Conservation (phyloP, 208 protist genomes). For the Balamuthia mandrillaris region DNA sequence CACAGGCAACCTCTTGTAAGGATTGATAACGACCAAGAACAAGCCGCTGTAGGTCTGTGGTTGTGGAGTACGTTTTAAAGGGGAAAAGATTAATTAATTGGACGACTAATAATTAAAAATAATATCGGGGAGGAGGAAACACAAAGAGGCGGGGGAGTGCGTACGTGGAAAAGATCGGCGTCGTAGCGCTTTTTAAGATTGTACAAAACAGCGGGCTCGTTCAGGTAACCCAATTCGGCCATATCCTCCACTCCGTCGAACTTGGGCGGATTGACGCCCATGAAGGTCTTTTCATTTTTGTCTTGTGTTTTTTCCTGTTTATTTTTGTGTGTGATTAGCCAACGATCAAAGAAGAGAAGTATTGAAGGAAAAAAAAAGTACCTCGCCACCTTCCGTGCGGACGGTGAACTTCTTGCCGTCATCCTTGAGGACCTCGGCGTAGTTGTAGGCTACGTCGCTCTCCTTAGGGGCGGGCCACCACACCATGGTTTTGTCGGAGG, state of each 20-base stretch:
- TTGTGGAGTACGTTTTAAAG: no score
- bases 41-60: conserved; percentile 54
- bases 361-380: not conserved
- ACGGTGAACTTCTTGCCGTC: conserved; percentile 45
- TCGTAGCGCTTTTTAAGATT: conserved; percentile 57
- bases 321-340: not conserved
- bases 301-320: conserved; percentile 20
- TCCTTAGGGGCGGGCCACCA: conserved; percentile 60
- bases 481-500: conserved; percentile 53
- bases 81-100: conserved; percentile 75
- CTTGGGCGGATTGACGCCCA: conserved; percentile 49
- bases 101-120: not conserved
- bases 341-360: conserved; percentile 5
- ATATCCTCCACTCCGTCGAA: conserved; percentile 60
- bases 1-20: conserved; percentile 51
- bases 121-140: not conserved
- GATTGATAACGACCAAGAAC: conserved; percentile 36
- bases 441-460: conserved; percentile 40
- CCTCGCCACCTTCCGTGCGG: conserved; percentile 23
- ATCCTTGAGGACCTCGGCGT: conserved; percentile 50
- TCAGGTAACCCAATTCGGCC: conserved; percentile 55
- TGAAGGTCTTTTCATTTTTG: conserved; percentile 40
- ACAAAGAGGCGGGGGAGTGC: not conserved
- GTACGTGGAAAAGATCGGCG: conserved; percentile 61
- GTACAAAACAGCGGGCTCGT: conserved; percentile 61